Conservation (phyloP, 352 stramenopile genomes). For the Phytopythium delawarense region DNA sequence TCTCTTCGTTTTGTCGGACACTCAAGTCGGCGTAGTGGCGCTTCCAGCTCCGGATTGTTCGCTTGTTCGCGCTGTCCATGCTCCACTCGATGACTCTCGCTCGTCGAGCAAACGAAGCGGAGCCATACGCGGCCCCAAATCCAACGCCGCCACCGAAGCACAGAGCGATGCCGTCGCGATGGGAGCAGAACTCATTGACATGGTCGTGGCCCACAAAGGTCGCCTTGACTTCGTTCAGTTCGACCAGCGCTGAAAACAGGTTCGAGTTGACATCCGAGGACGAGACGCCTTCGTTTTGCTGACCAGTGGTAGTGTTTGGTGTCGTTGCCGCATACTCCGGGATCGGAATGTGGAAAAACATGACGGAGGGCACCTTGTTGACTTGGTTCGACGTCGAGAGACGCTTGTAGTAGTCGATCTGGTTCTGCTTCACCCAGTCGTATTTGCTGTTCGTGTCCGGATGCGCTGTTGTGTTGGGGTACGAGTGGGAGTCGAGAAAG, state of each 20-base stretch:
- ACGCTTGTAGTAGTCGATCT: conserved; percentile 40
- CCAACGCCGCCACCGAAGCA: conserved; percentile 53
- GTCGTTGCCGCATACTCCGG: conserved; percentile 33
- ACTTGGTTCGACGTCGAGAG: conserved; percentile 23
- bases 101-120: conserved; percentile 26
- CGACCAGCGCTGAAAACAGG: conserved; percentile 35
- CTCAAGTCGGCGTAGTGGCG: conserved; percentile 13
- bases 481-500: conserved; percentile 46
- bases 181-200: conserved; percentile 53
- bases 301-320: conserved; percentile 17
- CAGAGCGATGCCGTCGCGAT: conserved; percentile 36
- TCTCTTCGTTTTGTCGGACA: conserved; percentile 15
- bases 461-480: conserved; percentile 24
- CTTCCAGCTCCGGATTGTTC: conserved; percentile 24
- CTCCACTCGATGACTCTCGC: conserved; percentile 56
- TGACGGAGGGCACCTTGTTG: conserved; percentile 27
- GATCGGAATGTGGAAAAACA: conserved; percentile 71
- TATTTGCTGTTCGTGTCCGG: conserved; percentile 33
- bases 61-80: conserved; percentile 20
- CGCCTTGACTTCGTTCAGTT: conserved; percentile 57
- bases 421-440: conserved; percentile 48
- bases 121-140: conserved; percentile 35
- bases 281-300: conserved; percentile 35
- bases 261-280: conserved; percentile 35
- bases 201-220: conserved; percentile 61